Base-by-base conservation (phyloP, 805 yeast genomes). In the Saccharomycopsis sp. region DNA sequence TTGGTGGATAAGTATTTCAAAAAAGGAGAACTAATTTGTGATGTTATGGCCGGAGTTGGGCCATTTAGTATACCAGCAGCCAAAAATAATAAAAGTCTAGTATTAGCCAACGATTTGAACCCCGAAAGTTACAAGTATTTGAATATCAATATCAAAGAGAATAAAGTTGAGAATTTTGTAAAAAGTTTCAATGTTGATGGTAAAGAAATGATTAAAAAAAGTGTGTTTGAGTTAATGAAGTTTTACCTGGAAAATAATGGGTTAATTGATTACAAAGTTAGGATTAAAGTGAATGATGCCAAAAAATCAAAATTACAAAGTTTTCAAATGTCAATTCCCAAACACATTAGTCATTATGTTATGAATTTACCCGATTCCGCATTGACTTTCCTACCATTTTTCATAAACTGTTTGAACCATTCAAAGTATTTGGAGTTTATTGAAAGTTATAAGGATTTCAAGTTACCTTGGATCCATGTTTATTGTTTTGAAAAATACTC, bases 21-120 rank as follows among this genome's bases (percentile, higher is more conserved):
- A 31, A 66, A 72, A 3, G 80, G 81, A 8, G 81, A 80, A 44
- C 82, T 86, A 5, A 82, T 94, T 0, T 85, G 86, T 52, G 99
- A 92, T 63, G 96, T 87, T 0, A 84, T 94, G 75, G 97, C 96
- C 1, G 99, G 99, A 35, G 97, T 92, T 2, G 99, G 99, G 0
- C 99, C 99, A 3, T 92, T 94, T 64, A 89, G 94, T 1, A 75
- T 92, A 1, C 99, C 99, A 0, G 95, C 96, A 1, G 97, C 88
- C 12, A 86, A 81, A 58, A 37, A 32, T 20, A 38, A 34, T 17
- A 71, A 72, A 13, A 81, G 78, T 9, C 57, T 88, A 39, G 94
- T 85, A 0, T 66, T 92, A 51, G 96, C 96, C 9, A 92, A 88
- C 56, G 99, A 92, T 58, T 66, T 92, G 56, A 92, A 92, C 54